phyloP scores from a whole-genome alignment of 768 basidiomycete genomes.

The Coprinellus micaceus region DNA sequence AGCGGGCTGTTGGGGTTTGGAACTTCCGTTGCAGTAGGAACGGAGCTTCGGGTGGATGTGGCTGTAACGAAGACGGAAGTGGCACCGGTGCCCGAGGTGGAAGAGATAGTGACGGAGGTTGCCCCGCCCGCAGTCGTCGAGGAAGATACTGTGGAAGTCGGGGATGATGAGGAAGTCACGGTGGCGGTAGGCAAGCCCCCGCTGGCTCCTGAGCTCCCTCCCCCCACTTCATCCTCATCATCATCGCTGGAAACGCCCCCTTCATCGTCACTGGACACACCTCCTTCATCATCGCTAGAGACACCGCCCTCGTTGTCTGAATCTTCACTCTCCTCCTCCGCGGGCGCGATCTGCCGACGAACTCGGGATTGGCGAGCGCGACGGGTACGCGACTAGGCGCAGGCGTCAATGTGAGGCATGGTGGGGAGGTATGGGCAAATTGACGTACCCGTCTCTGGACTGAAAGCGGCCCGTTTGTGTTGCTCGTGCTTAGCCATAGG shows the following conservation, averaged over 20 bases:
- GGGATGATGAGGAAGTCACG: neutral
- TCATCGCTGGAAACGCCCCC: neutral
- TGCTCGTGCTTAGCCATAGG: slow-evolving; percentile 4
- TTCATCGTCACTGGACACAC: neutral
- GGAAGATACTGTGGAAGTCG: too few relatives aligned
- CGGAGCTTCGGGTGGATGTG: too few relatives aligned
- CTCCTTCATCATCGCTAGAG: neutral
- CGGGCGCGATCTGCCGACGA: neutral
- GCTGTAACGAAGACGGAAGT: neutral
- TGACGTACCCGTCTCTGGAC: too few relatives aligned
- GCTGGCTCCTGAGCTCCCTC: too few relatives aligned
- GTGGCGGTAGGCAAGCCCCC: neutral
- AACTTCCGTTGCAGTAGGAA: too few relatives aligned
- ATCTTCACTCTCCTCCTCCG: neutral
- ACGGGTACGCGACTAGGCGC: neutral
- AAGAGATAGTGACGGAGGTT: neutral
- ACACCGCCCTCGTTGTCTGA: neutral
- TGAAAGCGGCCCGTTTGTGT: too few relatives aligned
- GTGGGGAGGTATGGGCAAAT: too few relatives aligned
- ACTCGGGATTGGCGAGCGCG: neutral
- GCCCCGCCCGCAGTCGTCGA: neutral
- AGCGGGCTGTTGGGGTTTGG: neutral
- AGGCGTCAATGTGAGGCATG: neutral
- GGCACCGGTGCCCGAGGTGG: neutral
- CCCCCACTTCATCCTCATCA: neutral